These are phyloP conservation scores for Pontederia crassipes DNA, from an alignment of 176 grass and related monocot genomes.

Conservation along the genomic window DNA sequence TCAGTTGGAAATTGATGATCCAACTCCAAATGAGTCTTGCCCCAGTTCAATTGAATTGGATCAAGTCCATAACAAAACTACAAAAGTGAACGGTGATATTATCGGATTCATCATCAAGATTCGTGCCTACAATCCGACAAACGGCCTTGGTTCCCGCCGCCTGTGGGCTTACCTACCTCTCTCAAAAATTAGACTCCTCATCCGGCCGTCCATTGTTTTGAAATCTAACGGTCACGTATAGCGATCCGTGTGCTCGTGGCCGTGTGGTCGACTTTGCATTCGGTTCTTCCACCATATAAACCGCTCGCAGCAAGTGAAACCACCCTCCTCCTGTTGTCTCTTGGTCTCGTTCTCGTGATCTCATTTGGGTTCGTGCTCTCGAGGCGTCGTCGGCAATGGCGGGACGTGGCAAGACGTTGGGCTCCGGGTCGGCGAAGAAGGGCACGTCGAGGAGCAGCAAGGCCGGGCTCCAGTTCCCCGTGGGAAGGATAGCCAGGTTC, in stretches of 20 bases:
- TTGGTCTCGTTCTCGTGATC: neutral
- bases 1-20: no score
- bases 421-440: constrained; percentile 69
- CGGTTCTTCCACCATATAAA: neutral
- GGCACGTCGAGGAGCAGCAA: constrained; percentile 83
- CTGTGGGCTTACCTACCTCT: neutral
- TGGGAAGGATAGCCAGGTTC: constrained; percentile 85
- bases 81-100: no score
- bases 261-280: neutral
- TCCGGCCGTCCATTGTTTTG: neutral
- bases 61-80: no score
- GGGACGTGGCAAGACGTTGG: constrained; percentile 77
- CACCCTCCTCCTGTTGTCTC: neutral
- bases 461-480: constrained; percentile 94
- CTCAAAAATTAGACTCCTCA: neutral
- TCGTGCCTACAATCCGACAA: no score
- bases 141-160: neutral
- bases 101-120: no score
- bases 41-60: no score
- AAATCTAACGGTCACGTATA: neutral
- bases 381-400: neutral
- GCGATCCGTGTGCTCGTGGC: neutral
- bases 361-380: neutral
- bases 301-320: neutral
- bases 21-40: no score